These are phyloP conservation scores for Penicillium sp. DNA, from an alignment of 2,329 filamentous ascomycete genomes.

Conservation along the genomic window DNA sequence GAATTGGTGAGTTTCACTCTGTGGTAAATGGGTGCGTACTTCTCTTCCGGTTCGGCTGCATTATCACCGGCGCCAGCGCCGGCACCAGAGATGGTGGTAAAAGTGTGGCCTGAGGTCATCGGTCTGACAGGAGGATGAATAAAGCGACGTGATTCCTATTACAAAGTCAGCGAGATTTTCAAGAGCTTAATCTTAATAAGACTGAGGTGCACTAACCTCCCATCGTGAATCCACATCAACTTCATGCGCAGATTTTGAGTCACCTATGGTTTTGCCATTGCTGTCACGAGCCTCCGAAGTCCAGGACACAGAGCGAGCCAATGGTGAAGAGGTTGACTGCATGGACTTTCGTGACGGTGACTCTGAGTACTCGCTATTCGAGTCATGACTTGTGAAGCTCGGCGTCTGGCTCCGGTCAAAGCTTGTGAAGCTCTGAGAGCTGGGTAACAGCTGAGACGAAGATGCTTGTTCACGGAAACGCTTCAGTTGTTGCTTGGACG, in stretches of 20 bases:
- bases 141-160: constrained; percentile 29
- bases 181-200: background rate
- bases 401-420: constrained; percentile 25
- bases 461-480: constrained; percentile 79
- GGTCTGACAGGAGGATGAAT: constrained; percentile 28
- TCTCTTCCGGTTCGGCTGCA: constrained; percentile 24
- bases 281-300: constrained; percentile 26
- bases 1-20: background rate
- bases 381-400: constrained; percentile 34
- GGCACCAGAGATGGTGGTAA: constrained; percentile 19
- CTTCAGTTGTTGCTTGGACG: constrained; percentile 70
- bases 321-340: constrained; percentile 33
- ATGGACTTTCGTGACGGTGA: constrained; percentile 32
- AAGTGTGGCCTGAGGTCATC: constrained; percentile 25
- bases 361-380: constrained; percentile 34
- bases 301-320: constrained; percentile 31
- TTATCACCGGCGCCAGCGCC: constrained; percentile 12
- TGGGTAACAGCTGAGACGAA: constrained; percentile 60
- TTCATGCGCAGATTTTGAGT: constrained; percentile 32
- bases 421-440: constrained; percentile 26
- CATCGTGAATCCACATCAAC: constrained; percentile 34
- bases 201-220: constrained; percentile 24
- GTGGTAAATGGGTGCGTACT: constrained; percentile 19
- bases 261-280: constrained; percentile 20
- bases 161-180: constrained; percentile 11